Base-by-base conservation (phyloP, 345 rosid genomes). In the Populus ilicifolia region DNA sequence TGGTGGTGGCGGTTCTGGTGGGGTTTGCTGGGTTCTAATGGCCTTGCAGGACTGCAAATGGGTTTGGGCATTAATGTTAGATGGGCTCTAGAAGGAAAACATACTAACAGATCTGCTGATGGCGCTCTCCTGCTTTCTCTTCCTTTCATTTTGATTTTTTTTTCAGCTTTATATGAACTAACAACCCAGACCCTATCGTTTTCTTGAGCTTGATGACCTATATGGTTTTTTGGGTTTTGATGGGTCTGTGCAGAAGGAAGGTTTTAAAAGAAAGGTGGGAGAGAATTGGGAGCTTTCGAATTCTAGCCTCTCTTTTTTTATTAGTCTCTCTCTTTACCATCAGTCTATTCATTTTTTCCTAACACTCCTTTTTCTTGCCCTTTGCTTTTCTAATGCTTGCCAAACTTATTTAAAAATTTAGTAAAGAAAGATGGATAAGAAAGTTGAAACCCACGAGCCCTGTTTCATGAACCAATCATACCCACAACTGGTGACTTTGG, bases 81-180 rank as follows among this genome's bases (percentile, higher is more conserved):
- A 77, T 87, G 96, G 17, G 94, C 79, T 83, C 96, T 83, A 67
- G 97, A 86, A 20, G 98, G 98, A 81, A 94, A 94, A 78, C 98
- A 94, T 27, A 89, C 94, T 62, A 94, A 74, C 33, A 94, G 80
- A 86, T 94, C 98, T 30, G 94, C 86, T 6, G 97, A 82, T 36
- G 90, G 89, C 77, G 91, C 87, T 73, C 86, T 85, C 70, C 82
- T 83, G 70, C 85, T 80, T 86, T 90, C 93, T 80, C 87, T 92
- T 79, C 92, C 89, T 85, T 83, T 93, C 91, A 94, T 94, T 82
- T 81, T 80, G 69, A 66, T 69, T 72, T 30, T n/a, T 70, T 27
- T 66, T 10, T 27, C 61, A 43, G 44, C 74, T 71, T 67, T 17
- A 29, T 27, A 10, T 61, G 18, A 12, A 18, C 56, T 46, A 54